These are phyloP conservation scores for Carallia pectinifolia DNA, from an alignment of 345 rosid genomes.

Conservation along the genomic window DNA sequence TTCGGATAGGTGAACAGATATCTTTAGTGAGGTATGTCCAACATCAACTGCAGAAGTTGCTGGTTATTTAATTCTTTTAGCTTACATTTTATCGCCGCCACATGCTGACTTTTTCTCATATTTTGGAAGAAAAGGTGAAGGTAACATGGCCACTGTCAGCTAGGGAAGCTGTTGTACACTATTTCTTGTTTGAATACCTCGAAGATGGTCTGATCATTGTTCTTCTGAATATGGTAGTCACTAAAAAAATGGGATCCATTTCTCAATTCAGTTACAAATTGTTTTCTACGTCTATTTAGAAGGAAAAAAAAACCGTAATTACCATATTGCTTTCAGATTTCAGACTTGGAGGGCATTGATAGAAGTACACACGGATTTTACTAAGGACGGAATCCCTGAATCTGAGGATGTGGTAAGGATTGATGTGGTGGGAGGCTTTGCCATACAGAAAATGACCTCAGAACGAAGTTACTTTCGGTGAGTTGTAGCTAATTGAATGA, in stretches of 20 bases:
- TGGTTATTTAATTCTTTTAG: not conserved
- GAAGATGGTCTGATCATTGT: constrained; percentile 66
- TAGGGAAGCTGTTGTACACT: constrained; percentile 80
- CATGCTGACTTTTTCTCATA: constrained; percentile 32
- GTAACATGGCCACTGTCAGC: constrained; percentile 81
- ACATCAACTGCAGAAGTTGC: constrained; percentile 4
- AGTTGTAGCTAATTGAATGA: constrained; percentile 15
- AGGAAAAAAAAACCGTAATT: not conserved
- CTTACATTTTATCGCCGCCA: constrained; percentile 12
- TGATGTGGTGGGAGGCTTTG: constrained; percentile 83
- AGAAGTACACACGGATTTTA: constrained; percentile 48
- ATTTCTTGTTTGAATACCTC: constrained; percentile 60
- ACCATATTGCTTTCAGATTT: constrained; percentile 47
- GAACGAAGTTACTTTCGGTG: constrained; percentile 84
- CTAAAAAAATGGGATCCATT: constrained; percentile 8
- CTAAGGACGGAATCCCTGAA: constrained; percentile 55
- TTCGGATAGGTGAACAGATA: constrained; percentile 65
- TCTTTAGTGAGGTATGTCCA: constrained; percentile 68
- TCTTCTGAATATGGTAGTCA: constrained; percentile 64
- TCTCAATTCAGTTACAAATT: constrained; percentile 7
- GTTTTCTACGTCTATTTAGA: constrained; percentile 11
- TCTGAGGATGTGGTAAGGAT: constrained; percentile 67
- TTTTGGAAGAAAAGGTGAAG: constrained; percentile 89
- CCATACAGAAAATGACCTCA: constrained; percentile 75
- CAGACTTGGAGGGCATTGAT: constrained; percentile 58